Conservation (phyloP, 192 early-diverging fungal species). For the Backusella liffmaniae region DNA sequence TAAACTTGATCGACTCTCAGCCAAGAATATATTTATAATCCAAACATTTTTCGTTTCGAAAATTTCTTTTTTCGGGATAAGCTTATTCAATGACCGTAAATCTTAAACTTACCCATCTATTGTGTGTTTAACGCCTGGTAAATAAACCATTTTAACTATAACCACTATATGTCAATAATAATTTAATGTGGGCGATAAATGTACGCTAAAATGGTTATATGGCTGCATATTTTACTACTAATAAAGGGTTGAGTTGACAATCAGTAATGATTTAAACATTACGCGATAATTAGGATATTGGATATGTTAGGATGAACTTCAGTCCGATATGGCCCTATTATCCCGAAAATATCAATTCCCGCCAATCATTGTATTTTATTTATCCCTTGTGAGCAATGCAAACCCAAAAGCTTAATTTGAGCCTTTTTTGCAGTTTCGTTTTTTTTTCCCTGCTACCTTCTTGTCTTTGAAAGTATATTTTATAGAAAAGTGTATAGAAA, state of each 20-base stretch:
- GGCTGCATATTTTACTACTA: background rate
- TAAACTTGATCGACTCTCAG: background rate
- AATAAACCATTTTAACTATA: background rate
- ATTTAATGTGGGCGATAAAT: background rate
- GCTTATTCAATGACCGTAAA: background rate
- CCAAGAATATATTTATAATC: background rate
- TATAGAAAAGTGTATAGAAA: background rate
- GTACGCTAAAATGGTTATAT: slow-evolving; percentile 5
- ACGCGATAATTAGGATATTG: background rate
- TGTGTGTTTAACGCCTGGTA: background rate
- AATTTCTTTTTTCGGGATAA: background rate
- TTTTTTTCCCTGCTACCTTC: background rate
- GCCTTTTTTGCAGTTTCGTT: background rate
- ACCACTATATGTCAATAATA: background rate
- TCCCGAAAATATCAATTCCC: background rate
- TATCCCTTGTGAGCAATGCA: background rate
- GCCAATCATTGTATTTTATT: background rate
- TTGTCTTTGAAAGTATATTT: background rate
- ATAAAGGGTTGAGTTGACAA: background rate
- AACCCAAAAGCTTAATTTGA: slow-evolving; percentile 2
- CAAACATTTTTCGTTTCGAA: background rate
- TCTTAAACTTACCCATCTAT: background rate
- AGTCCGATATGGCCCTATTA: background rate
- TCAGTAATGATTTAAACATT: slow-evolving; percentile 1
- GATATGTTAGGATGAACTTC: background rate